phyloP scores from a whole-genome alignment of 2,329 filamentous ascomycete genomes.

The Colletotrichum neosansevieriae region DNA sequence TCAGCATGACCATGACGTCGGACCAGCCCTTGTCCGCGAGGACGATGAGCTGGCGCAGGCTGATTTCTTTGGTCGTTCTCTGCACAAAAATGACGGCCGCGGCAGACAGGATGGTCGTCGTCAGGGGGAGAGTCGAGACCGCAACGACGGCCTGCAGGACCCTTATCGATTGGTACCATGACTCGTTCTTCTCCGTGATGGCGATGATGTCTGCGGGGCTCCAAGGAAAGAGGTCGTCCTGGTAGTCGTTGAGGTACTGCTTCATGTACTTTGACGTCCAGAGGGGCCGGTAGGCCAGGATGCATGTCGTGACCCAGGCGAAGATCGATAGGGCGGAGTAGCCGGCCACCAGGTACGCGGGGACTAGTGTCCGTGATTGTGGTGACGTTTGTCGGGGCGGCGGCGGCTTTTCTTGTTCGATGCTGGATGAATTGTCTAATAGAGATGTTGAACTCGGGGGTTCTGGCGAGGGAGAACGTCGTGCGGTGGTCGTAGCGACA shows the following conservation, averaged over 20 bases:
- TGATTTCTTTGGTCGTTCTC: not conserved
- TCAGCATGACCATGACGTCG: not conserved
- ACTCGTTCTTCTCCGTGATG: not conserved
- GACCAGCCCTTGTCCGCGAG: not conserved
- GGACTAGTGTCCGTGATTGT: not conserved
- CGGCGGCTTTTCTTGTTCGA: not conserved
- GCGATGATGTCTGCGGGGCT: not conserved
- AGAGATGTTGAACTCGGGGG: not conserved
- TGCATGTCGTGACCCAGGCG: not conserved
- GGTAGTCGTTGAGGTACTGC: not conserved
- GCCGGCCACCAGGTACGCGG: not conserved
- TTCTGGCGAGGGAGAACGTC: not conserved
- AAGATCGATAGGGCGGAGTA: not conserved
- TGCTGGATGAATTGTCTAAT: not conserved
- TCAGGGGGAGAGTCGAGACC: not conserved
- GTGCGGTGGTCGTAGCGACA: not conserved
- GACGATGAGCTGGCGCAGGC: not conserved
- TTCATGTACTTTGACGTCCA: not conserved
- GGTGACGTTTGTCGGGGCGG: too few relatives aligned
- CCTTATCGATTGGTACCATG: not conserved
- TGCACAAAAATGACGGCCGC: not conserved
- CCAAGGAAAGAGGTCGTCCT: not conserved
- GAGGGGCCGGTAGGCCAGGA: not conserved
- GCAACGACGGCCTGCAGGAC: not conserved
- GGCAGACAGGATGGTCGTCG: not conserved